Evolutionary conservation across 257 asterid genomes (phyloP), one percentile per base, ranked within the genome.

Genomic region (Solanum phureja): DNA sequence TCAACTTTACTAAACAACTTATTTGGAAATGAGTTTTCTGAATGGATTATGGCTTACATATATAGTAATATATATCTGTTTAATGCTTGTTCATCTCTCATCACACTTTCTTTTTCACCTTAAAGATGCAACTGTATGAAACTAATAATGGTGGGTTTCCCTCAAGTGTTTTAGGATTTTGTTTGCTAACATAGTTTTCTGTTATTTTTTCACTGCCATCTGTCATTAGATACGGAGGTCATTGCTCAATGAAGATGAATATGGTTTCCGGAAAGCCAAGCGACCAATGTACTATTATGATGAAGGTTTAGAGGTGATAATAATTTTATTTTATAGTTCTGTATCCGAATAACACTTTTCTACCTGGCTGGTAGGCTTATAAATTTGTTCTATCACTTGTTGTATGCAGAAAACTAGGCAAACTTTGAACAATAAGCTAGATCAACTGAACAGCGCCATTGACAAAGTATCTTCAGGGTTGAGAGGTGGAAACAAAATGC

Each of bases 381-480:
- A 33, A 72, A 68, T 81, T 29, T 40, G 21, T 75, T 87, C 58
- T 69, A 31, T 69, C 38, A 33, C 84, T 88, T 40, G 37, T 91
- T 83, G 16, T 86, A 88, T 89, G 79, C 98, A 95, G 98, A 94
- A 90, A 90, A 96, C 96, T 77, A 92, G 99, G 90, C 92, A 92
- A 91, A 94, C 94, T 37, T 88, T 96, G 91, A 93, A 92, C 84
- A 95, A 92, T 83, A 96, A 94, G 87, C 90, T 95, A 71, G 89
- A 94, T 89, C 98, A 95, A 88, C 97, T 96, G 91, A 96, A 94
- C 91, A 92, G 93, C 75, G 99, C 98, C 88, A 95, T 96, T 74
- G 99, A 95, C 94, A 94, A 94, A 35, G 98, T 95, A 52, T 93
- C 96, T 4, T 89, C 98, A 60, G 98, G 98, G 72, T 90, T 96